Base-by-base conservation (phyloP, 1,284 basidiomycete species). In the Fomitiporia mediterranea region DNA sequence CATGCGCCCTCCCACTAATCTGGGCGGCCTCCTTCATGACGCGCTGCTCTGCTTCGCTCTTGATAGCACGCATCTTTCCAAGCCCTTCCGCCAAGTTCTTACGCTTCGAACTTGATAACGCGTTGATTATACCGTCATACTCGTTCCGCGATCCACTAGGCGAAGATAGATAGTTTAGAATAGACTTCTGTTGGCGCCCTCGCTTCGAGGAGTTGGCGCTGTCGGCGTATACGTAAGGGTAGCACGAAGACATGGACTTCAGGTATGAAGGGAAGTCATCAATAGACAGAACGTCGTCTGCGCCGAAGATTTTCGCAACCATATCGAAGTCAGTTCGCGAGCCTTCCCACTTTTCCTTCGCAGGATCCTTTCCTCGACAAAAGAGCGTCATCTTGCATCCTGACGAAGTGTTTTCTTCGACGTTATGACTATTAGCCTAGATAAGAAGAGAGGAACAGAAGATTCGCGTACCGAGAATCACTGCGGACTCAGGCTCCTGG, bases 311-410 rank as follows among this genome's bases (percentile, higher is more conserved):
- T 7, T 69, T 63, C 46, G 79, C 72, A 0, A 83, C 82, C 43
- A 88, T 84, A 9, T 79, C 69, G 30, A 84, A 73, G 25, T 82
- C 77, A 28, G 86, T 86, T 59, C 81, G 78, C 28, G 94, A 86
- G 8, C 96, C 96, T 53, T 97, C 91, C 97, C 96, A 99, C 61
- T 90, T 84, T 67, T 94, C 93, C 63, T 89, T 86, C 28, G 81
- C 77, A 1, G 81, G 68, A 66, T 96, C 85, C 58, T 84, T 88
- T 8, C 91, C 87, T 1, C 79, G 74, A n/a, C 85, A 89, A 68
- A 98, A 99, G 47, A 99, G 72, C 0, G 86, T 86, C 89, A 95
- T 95, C 59, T 78, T 80, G 73, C 96, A 98, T 0, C 94, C 94
- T 2, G 79, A 75, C 1, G 85, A 84, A 27, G 74, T 74, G 62